A percentile compares a stretch with the other conserved stretches of the same genome.
Conservation (phyloP, 116 monocot genomes). For the Iris pallida region DNA sequence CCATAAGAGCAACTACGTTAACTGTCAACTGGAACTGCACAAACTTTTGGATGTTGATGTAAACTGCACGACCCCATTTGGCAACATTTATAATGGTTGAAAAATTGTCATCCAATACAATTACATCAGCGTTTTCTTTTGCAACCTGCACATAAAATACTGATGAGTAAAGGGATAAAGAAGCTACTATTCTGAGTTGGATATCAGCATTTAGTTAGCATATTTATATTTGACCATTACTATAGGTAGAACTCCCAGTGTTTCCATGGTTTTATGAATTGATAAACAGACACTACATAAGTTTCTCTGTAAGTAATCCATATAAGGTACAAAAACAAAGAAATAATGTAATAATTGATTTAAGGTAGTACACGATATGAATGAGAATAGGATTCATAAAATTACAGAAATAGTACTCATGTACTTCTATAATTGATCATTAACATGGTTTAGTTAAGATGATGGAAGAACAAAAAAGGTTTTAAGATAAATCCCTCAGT, state of each 20-base stretch:
- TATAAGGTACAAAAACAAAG: neutral
- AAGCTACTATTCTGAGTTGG: neutral
- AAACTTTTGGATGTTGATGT: constrained; percentile 98
- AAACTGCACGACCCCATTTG: constrained; percentile 94
- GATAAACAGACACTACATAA: neutral
- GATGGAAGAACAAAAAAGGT: too few species aligned
- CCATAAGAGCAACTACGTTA: constrained; percentile 87
- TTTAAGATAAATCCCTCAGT: too few species aligned
- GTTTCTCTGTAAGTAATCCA: neutral
- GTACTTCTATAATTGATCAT: too few species aligned
- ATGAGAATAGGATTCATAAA: too few species aligned
- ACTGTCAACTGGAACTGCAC: constrained; percentile 98
- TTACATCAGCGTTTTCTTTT: constrained; percentile 95
- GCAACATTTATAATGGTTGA: constrained; percentile 81
- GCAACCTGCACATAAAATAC: constrained; percentile 59
- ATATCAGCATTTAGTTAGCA: neutral
- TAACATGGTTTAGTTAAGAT: too few species aligned
- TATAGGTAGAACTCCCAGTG: neutral
- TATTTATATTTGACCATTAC: neutral
- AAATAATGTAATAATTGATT: too few species aligned
- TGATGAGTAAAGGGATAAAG: neutral
- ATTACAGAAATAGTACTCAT: too few species aligned
- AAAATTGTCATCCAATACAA: constrained; percentile 92
- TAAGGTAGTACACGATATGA: neutral
- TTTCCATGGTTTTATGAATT: neutral